phyloP scores from a whole-genome alignment of 2,329 filamentous ascomycete species.

The Alternaria postmessia region DNA sequence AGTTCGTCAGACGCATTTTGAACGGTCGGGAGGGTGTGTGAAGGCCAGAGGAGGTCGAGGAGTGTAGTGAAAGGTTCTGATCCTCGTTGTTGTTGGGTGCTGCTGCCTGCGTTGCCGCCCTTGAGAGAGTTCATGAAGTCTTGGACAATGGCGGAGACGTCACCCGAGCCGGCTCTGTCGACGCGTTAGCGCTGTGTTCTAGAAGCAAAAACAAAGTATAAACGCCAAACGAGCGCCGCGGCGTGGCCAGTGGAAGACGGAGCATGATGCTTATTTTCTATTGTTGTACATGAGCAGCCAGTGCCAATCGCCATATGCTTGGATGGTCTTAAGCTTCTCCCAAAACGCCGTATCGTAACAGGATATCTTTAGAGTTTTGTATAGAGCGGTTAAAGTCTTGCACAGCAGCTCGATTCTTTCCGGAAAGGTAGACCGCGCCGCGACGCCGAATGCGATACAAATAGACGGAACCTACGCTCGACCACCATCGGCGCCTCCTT shows the following conservation, averaged over 20 bases:
- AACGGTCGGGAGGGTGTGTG: conserved; percentile 79
- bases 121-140: conserved; percentile 88
- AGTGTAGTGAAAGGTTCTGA: conserved; percentile 81
- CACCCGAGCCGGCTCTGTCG: conserved; percentile 60
- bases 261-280: conserved; percentile 45
- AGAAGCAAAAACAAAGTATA: conserved; percentile 10
- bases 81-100: conserved; percentile 41
- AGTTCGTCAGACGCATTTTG: conserved; percentile 70
- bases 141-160: conserved; percentile 81
- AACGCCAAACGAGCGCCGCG: conserved; percentile 38
- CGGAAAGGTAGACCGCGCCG: conserved; percentile 45
- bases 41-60: conserved; percentile 81
- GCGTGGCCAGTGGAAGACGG: conserved; percentile 36
- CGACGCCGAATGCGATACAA: conserved; percentile 44
- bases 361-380: conserved; percentile 23
- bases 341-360: conserved; percentile 46
- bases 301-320: conserved; percentile 30
- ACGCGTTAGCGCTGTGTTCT: conserved; percentile 32
- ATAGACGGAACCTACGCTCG: conserved; percentile 89
- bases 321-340: conserved; percentile 30
- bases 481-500: conserved; percentile 94
- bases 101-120: conserved; percentile 55
- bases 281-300: conserved; percentile 45
- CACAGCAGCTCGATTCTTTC: conserved; percentile 26
- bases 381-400: conserved; percentile 29